phyloP scores from a whole-genome alignment of 148 eudicot genomes.

The Simmondsia chinensis region DNA sequence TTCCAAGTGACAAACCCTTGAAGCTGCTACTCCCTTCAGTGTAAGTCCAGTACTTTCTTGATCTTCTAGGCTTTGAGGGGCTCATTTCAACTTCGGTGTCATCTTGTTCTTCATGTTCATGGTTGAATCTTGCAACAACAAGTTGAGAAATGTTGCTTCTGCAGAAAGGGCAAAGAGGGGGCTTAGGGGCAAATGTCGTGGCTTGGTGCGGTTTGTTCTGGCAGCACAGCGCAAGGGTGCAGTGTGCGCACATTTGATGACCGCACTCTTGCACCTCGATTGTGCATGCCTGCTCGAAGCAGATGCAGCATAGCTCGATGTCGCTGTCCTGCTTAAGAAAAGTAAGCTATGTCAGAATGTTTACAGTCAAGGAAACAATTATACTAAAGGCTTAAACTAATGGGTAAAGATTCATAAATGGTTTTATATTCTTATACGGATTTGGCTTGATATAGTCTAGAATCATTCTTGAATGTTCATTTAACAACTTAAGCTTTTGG shows the following conservation, averaged over 20 bases:
- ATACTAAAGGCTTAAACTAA: too few relatives aligned
- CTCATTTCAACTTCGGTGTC: conserved; percentile 33
- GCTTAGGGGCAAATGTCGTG: conserved; percentile 33
- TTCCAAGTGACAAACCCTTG: conserved; percentile 72
- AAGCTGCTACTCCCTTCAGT: conserved; percentile 96
- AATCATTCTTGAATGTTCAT: too few relatives aligned
- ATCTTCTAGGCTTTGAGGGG: conserved; percentile 48
- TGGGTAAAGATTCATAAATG: too few relatives aligned
- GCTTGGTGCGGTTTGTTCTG: conserved; percentile 92
- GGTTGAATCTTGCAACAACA: conserved; percentile 45
- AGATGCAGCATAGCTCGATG: conserved; percentile 78
- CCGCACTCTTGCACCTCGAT: conserved; percentile 93
- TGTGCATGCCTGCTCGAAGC: conserved; percentile 94
- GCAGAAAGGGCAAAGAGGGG: conserved; percentile 95
- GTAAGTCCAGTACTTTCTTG: conserved; percentile 52
- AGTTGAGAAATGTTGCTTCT: conserved; percentile 71
- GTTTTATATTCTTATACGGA: too few relatives aligned
- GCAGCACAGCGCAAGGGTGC: conserved; percentile 93
- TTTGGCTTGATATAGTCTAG: too few relatives aligned
- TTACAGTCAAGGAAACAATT: neutral
- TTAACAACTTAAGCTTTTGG: too few relatives aligned
- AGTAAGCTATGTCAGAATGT: neutral
- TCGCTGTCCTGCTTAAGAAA: conserved; percentile 89
- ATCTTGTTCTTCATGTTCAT: conserved; percentile 15
- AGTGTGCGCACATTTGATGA: conserved; percentile 95